phyloP scores from a whole-genome alignment of 2,329 filamentous ascomycete genomes.

The Diaporthe sp. region DNA sequence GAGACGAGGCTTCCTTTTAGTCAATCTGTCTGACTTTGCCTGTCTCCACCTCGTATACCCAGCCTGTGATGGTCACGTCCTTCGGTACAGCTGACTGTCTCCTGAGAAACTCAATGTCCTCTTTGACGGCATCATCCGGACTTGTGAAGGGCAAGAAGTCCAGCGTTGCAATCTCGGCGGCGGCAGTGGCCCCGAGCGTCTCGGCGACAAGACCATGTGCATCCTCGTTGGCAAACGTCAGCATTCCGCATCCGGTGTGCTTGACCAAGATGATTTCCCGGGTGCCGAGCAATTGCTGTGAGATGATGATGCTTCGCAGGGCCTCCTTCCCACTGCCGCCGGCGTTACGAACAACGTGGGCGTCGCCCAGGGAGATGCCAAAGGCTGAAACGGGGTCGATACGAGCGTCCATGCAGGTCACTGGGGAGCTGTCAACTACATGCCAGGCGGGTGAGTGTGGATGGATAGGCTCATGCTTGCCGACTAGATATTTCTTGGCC shows the following conservation, averaged over 20 bases:
- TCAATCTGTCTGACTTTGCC: conserved; percentile 58
- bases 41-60: conserved; percentile 83
- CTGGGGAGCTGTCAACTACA: conserved; percentile 47
- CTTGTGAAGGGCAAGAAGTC: conserved; percentile 77
- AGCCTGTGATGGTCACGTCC: conserved; percentile 74
- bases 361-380: conserved; percentile 79
- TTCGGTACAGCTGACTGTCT: conserved; percentile 70
- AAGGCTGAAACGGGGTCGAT: conserved; percentile 77
- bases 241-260: conserved; percentile 82
- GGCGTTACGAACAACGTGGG: conserved; percentile 83
- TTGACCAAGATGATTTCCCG: conserved; percentile 81
- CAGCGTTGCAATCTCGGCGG: conserved; percentile 53
- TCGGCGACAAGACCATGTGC: conserved; percentile 67
- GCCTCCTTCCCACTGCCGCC: conserved; percentile 77
- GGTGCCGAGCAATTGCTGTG: conserved; percentile 82
- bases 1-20: not conserved
- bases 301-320: conserved; percentile 81
- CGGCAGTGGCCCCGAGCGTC: conserved; percentile 68
- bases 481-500: conserved; percentile 74
- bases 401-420: conserved; percentile 88
- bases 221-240: conserved; percentile 74
- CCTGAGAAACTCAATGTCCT: conserved; percentile 75
- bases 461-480: conserved; percentile 53
- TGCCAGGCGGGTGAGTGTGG: conserved; percentile 30
- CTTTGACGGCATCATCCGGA: conserved; percentile 72